These are phyloP conservation scores for Aplosporella prunicola DNA, from an alignment of 2,329 filamentous ascomycete species.

Conservation along the genomic window DNA sequence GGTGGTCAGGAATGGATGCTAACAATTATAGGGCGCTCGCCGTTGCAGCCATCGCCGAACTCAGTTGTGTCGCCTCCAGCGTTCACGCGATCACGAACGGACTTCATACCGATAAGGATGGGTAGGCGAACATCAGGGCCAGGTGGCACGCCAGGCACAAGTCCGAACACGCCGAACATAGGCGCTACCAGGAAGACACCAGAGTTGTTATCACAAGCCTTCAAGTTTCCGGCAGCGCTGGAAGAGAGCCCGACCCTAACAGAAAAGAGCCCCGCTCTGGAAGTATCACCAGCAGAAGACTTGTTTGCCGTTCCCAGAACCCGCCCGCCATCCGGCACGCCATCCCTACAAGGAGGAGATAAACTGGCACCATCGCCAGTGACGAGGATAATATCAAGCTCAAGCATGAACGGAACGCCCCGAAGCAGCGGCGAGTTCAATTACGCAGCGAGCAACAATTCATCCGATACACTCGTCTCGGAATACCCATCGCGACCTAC, in stretches of 20 bases:
- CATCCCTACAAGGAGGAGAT: constrained; percentile 42
- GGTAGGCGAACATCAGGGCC: constrained; percentile 8
- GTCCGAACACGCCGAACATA: constrained; percentile 29
- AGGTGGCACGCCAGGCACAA: constrained; percentile 3
- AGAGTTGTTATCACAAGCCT: constrained; percentile 35
- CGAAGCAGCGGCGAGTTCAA: constrained; percentile 88
- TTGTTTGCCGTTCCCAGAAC: background rate
- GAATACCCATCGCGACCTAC: constrained; percentile 57
- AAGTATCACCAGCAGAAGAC: constrained; percentile 8
- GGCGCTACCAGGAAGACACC: constrained; percentile 27
- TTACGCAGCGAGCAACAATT: constrained; percentile 93
- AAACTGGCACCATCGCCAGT: constrained; percentile 44
- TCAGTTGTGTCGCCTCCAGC: constrained; percentile 31
- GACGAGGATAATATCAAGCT: constrained; percentile 64
- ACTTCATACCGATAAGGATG: constrained; percentile 21
- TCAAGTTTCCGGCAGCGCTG: constrained; percentile 45
- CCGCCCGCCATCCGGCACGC: background rate
- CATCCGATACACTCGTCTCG: constrained; percentile 82
- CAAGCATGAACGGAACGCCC: constrained; percentile 68
- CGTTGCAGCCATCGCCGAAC: constrained; percentile 33
- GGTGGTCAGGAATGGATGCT: no score
- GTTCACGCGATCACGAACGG: constrained; percentile 19
- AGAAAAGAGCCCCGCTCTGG: constrained; percentile 8
- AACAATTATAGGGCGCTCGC: constrained; percentile 11
- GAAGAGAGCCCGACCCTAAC: constrained; percentile 8